These are phyloP conservation scores for Poterioochromonas sp. DNA, from an alignment of 352 stramenopile species.

Conservation along the genomic window DNA sequence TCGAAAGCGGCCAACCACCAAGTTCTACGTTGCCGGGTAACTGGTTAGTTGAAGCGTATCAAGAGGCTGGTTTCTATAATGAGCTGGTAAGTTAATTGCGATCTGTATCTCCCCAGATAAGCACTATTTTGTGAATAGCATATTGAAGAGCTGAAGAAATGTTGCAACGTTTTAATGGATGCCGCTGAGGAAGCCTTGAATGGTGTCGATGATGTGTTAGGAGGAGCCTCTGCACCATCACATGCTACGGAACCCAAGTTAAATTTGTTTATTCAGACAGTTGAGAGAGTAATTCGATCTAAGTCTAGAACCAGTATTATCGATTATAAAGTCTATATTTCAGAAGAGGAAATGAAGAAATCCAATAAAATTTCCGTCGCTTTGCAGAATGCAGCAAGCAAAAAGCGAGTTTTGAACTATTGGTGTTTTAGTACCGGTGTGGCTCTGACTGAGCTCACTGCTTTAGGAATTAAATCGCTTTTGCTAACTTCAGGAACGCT, in stretches of 20 bases:
- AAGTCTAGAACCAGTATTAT: background rate
- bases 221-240: too few species aligned
- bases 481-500: slow-evolving; percentile 93
- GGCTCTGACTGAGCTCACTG: slow-evolving; percentile 81
- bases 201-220: background rate
- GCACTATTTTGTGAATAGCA: background rate
- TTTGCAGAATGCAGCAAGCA: background rate
- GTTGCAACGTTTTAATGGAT: background rate
- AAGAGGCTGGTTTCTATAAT: background rate
- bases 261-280: background rate
- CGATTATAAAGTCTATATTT: slow-evolving; percentile 23
- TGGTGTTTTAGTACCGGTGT: slow-evolving; percentile 97
- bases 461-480: slow-evolving; percentile 53
- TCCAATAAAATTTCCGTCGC: background rate
- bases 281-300: background rate
- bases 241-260: too few species aligned
- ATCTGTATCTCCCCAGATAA: background rate
- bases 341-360: background rate
- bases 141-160: background rate
- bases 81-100: background rate
- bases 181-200: background rate
- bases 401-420: slow-evolving; percentile 81
- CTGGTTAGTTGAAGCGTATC: background rate
- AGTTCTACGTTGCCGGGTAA: background rate
- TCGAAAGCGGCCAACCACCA: background rate